Evolutionary conservation across 78 protist genomes (phyloP), one percentile per base, ranked within the genome.

Genomic region (Dictyostelium firmibasis): DNA sequence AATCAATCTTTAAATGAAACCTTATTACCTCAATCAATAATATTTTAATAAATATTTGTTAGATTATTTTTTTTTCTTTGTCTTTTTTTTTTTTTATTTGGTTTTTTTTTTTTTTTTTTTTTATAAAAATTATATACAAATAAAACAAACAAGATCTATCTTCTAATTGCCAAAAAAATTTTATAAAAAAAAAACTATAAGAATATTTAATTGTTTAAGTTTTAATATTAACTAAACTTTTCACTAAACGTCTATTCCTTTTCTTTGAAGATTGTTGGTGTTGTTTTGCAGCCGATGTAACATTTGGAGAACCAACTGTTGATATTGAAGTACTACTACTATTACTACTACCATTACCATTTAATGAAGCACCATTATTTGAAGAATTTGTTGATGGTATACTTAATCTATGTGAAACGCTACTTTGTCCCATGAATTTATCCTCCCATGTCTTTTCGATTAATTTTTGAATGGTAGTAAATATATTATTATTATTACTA

Each of bases 381-480:
- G 67, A 27, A 27, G 75, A 67, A 67, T 18, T 67, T 25, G 82
- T 8, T 7, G 33, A 20, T 23, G 85, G 69, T 11, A 81, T 25
- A 33, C 57, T 38, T 76, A 76, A 76, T 76, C 84, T 41, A 44
- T 76, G 47, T 76, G 57, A 18, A 36, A 47, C 29, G 23, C 33
- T 76, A 76, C 27, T 38, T 76, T 33, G 47, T 25, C 57, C 27
- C 31, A n/a, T 38, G 36, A 50, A 76, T 60, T 72, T 76, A 13
- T 47, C 64, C 50, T 88, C 93, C 93, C 85, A 88, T 38, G 85
- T 44, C 10, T 79, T 78, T 64, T 88, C 93, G 25, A 78, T 78
- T n/a, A 76, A 23, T 43, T 79, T 88, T 60, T 79, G 86, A 38
- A 78, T 79, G 0, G 70, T 57, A 41, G 29, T 31, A n/a, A 79